Evolutionary conservation across 345 rosid species (phyloP), one percentile per base, ranked within the genome.

Genomic region (Toxicodendron radicans): DNA sequence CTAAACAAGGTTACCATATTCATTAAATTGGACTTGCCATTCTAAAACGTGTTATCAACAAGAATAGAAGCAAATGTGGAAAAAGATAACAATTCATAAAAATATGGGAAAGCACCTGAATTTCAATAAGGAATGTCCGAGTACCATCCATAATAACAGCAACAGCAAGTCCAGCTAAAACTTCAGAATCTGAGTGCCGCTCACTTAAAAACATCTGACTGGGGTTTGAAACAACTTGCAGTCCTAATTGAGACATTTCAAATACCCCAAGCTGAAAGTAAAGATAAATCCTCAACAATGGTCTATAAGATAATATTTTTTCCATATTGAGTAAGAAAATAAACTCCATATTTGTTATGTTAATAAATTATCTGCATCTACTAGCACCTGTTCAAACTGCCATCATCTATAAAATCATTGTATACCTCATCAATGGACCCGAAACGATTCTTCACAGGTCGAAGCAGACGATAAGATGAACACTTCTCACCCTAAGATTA

Each of bases 351-450:
- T 16, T 18, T 48, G 30, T 48, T 35, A 48, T 70, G 64, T 9
- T 35, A 16, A 27, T 70, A 56, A 35, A 38, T 23, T 41, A 70
- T 43, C 10, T 1, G 49, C 62, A 56, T 9, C 0, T 12, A 35
- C 32, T 70, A 58, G 54, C 43, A 11, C 53, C 41, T 13, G 53
- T 21, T 38, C 7, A 9, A 38, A 38, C 9, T 38, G 43, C 43
- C 43, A 38, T 71, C 16, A 10, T 58, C 7, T 45, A 59, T n/a
- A 45, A 5, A 21, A 56, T 51, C 69, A 64, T 13, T 21, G 54
- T 82, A 75, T 70, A 94, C 98, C 91, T 95, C 99, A 80, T 95
- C 97, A 2, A 90, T 88, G 64, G 95, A 92, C 59, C 98, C 98
- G 80, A 88, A 94, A 52, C 98, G 97, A 78, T 94, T 94, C 88